Conservation (phyloP, 2,329 filamentous ascomycete genomes). For the Aureobasidium musti region DNA sequence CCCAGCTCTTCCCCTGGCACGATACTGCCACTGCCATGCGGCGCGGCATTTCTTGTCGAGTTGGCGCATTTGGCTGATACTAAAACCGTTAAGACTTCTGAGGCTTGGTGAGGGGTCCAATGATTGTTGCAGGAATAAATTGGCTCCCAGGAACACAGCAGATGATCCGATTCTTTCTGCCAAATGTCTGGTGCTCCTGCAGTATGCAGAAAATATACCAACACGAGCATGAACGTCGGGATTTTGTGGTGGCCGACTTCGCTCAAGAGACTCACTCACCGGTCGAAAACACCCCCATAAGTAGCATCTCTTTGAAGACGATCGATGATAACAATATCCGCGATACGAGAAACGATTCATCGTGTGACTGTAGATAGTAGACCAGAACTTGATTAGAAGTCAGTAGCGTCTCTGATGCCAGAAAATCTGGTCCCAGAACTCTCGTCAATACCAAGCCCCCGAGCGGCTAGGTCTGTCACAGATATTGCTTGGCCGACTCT, state of each 20-base stretch:
- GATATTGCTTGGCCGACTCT: neutral
- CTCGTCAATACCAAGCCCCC: constrained; percentile 9
- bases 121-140: constrained; percentile 12
- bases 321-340: neutral
- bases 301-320: neutral
- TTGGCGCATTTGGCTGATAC: constrained; percentile 26
- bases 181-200: neutral
- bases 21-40: constrained; percentile 25
- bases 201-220: neutral
- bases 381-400: neutral
- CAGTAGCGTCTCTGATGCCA: neutral
- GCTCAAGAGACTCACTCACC: too few species aligned
- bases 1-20: constrained; percentile 9
- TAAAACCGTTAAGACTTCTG: constrained; percentile 26
- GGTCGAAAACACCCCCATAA: neutral
- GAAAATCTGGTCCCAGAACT: too few species aligned
- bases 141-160: constrained; percentile 17
- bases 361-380: neutral
- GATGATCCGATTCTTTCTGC: neutral
- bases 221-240: neutral
- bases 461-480: neutral
- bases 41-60: constrained; percentile 27
- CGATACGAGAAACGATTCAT: neutral
- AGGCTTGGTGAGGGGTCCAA: constrained; percentile 20
- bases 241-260: neutral